phyloP scores from a whole-genome alignment of 768 basidiomycete species.

The Favolaschia claudopus region DNA sequence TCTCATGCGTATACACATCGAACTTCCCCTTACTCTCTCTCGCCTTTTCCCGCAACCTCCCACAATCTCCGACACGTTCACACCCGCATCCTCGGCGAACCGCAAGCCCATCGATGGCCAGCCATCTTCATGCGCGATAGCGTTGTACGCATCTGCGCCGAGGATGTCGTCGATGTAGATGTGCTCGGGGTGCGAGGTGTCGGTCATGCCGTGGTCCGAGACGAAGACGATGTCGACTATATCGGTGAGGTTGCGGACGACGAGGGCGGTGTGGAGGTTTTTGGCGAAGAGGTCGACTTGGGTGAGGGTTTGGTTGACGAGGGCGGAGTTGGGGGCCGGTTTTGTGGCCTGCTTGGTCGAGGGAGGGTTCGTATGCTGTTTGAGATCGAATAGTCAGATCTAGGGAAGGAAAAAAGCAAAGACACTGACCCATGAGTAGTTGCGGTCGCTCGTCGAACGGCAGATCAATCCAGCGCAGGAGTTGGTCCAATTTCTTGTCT shows the following conservation, averaged over 20 bases:
- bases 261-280: slow-evolving; percentile 68
- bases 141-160: slow-evolving; percentile 64
- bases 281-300: slow-evolving; percentile 79
- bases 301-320: slow-evolving; percentile 75
- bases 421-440: slow-evolving; percentile 72
- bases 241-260: slow-evolving; percentile 75
- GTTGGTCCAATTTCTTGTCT: slow-evolving; percentile 75
- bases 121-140: slow-evolving; percentile 81
- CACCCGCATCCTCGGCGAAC: slow-evolving; percentile 61
- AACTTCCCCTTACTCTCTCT: slow-evolving; percentile 69
- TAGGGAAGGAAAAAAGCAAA: slow-evolving; percentile 1
- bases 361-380: slow-evolving; percentile 81
- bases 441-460: slow-evolving; percentile 76
- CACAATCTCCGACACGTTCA: slow-evolving; percentile 65
- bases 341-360: slow-evolving; percentile 85
- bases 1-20: slow-evolving; percentile 77
- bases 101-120: slow-evolving; percentile 92
- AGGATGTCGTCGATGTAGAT: slow-evolving; percentile 86
- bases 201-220: slow-evolving; percentile 91
- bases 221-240: slow-evolving; percentile 92
- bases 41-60: slow-evolving; percentile 61
- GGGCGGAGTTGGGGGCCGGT: slow-evolving; percentile 72
- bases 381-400: background rate
- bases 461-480: slow-evolving; percentile 85
- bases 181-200: slow-evolving; percentile 79